These are phyloP conservation scores for Penicillium alfredii DNA, from an alignment of 495 filamentous ascomycete species.

Conservation along the genomic window DNA sequence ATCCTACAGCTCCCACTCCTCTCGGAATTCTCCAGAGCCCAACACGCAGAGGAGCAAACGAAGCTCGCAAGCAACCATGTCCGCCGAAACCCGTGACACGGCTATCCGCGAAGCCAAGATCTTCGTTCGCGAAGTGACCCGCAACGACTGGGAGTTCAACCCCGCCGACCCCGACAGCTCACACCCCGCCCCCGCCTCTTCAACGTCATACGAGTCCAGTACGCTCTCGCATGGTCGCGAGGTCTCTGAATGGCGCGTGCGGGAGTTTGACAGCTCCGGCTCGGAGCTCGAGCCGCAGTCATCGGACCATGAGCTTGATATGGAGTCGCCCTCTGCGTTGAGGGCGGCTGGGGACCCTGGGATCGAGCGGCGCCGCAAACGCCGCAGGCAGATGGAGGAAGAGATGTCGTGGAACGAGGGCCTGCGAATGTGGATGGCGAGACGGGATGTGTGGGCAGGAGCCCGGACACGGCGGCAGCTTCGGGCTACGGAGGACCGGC, in stretches of 20 bases:
- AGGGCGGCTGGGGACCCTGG: slow-evolving; percentile 15
- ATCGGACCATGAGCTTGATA: slow-evolving; percentile 20
- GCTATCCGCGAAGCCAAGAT: slow-evolving; percentile 40
- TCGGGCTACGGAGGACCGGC: slow-evolving; percentile 14
- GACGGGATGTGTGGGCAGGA: slow-evolving; percentile 84
- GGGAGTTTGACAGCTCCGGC: slow-evolving; percentile 39
- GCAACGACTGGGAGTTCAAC: slow-evolving; percentile 41
- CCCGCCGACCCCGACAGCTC: slow-evolving; percentile 20
- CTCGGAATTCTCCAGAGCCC: too few species aligned
- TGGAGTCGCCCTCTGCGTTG: slow-evolving; percentile 5
- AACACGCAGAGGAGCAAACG: slow-evolving; percentile 1
- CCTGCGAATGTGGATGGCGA: slow-evolving; percentile 63
- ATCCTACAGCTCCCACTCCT: slow-evolving; percentile 5
- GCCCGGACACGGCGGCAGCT: slow-evolving; percentile 45
- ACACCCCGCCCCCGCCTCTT: slow-evolving; percentile 22
- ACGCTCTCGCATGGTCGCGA: slow-evolving; percentile 25
- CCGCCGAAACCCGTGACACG: slow-evolving; percentile 33
- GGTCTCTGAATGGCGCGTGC: slow-evolving; percentile 36
- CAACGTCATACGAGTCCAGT: slow-evolving; percentile 2
- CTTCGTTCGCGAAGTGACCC: slow-evolving; percentile 37
- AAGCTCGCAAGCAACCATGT: slow-evolving; percentile 11
- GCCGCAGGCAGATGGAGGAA: slow-evolving; percentile 55
- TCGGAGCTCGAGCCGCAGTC: slow-evolving; percentile 38
- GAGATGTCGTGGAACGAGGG: slow-evolving; percentile 84
- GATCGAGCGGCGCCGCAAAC: slow-evolving; percentile 50